These are phyloP conservation scores for apple (Malus domestica) DNA, from an alignment of 306 rosid genomes.

Conservation along the genomic window ASM211411v1 NC_041805.1:28281501-28282000, in stretches of 20 bases:
- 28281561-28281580: constrained; percentile 82
- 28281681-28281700: background rate
- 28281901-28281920: background rate
- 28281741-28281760: constrained; percentile 80
- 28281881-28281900: background rate
- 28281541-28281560: constrained; percentile 47
- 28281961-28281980: background rate
- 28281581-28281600: constrained; percentile 94
- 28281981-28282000: background rate
- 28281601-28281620: constrained; percentile 93
- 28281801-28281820: constrained; percentile 38
- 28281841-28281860: background rate
- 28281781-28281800: constrained; percentile 71
- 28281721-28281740: constrained; percentile 10
- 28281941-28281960: background rate
- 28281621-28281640: constrained; percentile 56
- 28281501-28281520: constrained; percentile 44
- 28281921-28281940: background rate
- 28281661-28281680: background rate
- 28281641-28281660: background rate
- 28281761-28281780: constrained; percentile 94
- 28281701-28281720: constrained; percentile 9
- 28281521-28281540: constrained; percentile 41
- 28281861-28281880: background rate
- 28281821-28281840: constrained; percentile 35